Evolutionary conservation across 179 eudicot genomes (phyloP).

Genomic region (Silene noctiflora): DNA sequence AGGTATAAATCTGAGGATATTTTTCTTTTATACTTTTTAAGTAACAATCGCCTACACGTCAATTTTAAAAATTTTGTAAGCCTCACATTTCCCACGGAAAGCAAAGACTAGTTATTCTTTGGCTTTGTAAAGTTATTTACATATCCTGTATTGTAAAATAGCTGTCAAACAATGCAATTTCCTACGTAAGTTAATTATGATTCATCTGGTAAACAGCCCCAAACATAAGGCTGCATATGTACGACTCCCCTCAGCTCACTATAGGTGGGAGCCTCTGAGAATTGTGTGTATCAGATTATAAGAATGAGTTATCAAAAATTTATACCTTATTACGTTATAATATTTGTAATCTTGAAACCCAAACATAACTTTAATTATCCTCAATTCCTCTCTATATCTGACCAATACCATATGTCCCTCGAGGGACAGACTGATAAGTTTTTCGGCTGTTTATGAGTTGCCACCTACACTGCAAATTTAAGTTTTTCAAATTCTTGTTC

Average conservation of each 20-base stretch:
- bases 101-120: neutral
- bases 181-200: neutral
- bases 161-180: neutral
- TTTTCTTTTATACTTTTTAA: neutral
- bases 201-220: neutral
- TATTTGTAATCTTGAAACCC: neutral
- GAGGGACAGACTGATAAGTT: neutral
- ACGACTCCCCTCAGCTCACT: neutral
- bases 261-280: neutral
- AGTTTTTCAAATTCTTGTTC: neutral
- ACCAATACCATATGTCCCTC: slow-evolving; percentile 1
- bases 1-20: neutral
- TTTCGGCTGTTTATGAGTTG: neutral
- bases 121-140: neutral
- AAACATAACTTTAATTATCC: neutral
- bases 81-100: neutral
- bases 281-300: neutral
- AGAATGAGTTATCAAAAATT: neutral
- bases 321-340: neutral
- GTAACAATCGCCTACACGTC: neutral
- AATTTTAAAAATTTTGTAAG: neutral
- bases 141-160: neutral
- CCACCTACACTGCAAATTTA: neutral
- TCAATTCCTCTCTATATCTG: neutral
- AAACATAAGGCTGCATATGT: neutral